Percentiles rank a stretch among this genome's conserved stretches.
These are phyloP conservation scores for Pleurotus pulmonarius DNA, from an alignment of 768 basidiomycete genomes.

Conservation along the genomic window DNA sequence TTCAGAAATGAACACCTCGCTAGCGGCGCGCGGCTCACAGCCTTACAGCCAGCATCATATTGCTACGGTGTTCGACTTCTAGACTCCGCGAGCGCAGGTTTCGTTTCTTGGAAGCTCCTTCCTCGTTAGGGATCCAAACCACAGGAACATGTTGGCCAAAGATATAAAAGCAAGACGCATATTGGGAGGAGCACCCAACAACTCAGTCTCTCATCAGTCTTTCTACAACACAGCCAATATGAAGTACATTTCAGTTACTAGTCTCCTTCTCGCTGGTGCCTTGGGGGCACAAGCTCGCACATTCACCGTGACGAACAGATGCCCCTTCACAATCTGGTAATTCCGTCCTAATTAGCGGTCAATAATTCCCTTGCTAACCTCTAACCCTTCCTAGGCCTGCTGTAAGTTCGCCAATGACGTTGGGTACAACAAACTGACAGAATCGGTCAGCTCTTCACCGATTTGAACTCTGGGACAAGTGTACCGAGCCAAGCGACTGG, in stretches of 20 bases:
- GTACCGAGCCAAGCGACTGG: conserved; percentile 14
- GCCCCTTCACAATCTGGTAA: conserved; percentile 44
- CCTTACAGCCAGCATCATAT: too few relatives aligned
- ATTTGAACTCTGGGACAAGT: conserved; percentile 6
- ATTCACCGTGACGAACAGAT: conserved; percentile 36
- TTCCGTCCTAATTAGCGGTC: background rate
- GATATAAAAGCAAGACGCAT: too few relatives aligned
- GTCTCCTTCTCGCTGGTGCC: conserved; percentile 29
- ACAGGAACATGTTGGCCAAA: too few relatives aligned
- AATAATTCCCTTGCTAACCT: conserved; percentile 9
- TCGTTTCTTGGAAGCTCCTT: too few relatives aligned
- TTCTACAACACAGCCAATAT: too few relatives aligned
- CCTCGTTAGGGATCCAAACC: too few relatives aligned
- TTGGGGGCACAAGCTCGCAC: conserved; percentile 34
- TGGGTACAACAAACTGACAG: background rate
- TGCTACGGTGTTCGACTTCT: too few relatives aligned
- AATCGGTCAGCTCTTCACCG: conserved; percentile 8
- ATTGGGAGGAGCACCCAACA: too few relatives aligned
- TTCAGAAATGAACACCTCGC: too few relatives aligned
- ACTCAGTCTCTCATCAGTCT: too few relatives aligned
- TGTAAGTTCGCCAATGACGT: conserved; percentile 11
- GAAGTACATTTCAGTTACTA: background rate
- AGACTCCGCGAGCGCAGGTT: too few relatives aligned
- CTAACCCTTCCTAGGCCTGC: conserved; percentile 25
- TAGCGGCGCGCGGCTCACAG: too few relatives aligned